phyloP scores from a whole-genome alignment of 2,329 filamentous ascomycete genomes.

The Sporothrix luriei region DNA sequence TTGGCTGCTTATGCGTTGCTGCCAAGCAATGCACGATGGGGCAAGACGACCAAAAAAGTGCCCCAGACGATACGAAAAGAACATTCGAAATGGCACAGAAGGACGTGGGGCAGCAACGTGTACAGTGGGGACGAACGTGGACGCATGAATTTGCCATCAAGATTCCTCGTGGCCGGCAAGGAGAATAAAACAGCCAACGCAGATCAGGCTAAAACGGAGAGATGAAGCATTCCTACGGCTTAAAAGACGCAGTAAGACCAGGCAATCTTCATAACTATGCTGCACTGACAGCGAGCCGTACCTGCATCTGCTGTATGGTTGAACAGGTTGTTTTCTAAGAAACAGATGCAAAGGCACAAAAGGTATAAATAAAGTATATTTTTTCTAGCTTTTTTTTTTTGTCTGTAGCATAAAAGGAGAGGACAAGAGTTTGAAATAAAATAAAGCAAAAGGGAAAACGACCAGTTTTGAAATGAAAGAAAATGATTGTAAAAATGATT shows the following conservation, averaged over 20 bases:
- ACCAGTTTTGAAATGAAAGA: too few relatives aligned
- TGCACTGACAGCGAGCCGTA: neutral
- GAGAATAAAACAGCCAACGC: neutral
- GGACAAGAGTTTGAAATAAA: too few relatives aligned
- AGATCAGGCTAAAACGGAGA: constrained; percentile 18
- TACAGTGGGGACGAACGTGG: neutral
- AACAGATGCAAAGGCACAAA: too few relatives aligned
- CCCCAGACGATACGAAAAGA: constrained; percentile 17
- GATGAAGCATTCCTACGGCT: neutral
- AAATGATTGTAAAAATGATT: too few relatives aligned
- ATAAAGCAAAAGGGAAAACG: too few relatives aligned
- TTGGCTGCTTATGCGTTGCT: constrained; percentile 14
- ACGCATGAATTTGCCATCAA: constrained; percentile 14
- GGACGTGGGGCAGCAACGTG: neutral
- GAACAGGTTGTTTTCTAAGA: too few relatives aligned
- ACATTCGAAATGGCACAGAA: constrained; percentile 14
- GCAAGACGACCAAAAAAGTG: too few relatives aligned
- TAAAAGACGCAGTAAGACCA: neutral
- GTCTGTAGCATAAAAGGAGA: too few relatives aligned
- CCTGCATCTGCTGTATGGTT: too few relatives aligned
- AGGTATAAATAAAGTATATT: too few relatives aligned
- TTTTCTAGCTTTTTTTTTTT: too few relatives aligned
- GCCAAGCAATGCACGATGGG: neutral
- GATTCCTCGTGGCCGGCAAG: neutral
- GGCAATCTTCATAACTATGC: neutral